Percentiles rank a stretch among this genome's conserved stretches.
Conservation (phyloP, 192 early-diverging fungal genomes). For the Entomortierella parvispora region DNA sequence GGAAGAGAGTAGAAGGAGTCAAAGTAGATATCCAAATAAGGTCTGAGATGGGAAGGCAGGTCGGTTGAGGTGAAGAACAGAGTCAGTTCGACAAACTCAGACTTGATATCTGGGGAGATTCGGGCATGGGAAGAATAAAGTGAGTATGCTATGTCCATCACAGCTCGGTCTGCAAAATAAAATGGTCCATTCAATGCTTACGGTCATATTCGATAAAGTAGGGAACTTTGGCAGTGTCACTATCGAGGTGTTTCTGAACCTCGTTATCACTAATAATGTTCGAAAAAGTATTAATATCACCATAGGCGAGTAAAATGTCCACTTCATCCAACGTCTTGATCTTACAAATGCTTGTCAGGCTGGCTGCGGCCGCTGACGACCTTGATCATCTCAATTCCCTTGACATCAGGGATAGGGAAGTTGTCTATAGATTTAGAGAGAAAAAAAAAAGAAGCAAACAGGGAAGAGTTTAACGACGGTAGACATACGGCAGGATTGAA, state of each 20-base stretch:
- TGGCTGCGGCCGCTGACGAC: constrained; percentile 58
- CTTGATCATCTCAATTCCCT: constrained; percentile 62
- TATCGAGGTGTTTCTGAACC: constrained; percentile 61
- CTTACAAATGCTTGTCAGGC: constrained; percentile 54
- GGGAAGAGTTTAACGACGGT: no score
- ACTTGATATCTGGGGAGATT: constrained; percentile 69
- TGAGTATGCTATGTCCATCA: no score
- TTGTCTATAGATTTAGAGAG: constrained; percentile 32
- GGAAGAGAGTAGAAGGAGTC: constrained; percentile 65
- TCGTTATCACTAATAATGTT: constrained; percentile 48
- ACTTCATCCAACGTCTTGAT: no score
- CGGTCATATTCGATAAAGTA: constrained; percentile 67
- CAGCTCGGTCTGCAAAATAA: no score
- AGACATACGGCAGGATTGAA: neutral
- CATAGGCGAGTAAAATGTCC: no score
- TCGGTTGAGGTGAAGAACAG: constrained; percentile 57
- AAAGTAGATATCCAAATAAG: constrained; percentile 64
- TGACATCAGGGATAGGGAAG: constrained; percentile 62
- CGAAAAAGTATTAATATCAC: no score
- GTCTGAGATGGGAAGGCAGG: constrained; percentile 57
- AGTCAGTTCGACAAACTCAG: constrained; percentile 60
- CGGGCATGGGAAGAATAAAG: no score
- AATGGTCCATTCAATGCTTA: constrained; percentile 20
- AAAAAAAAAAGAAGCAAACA: neutral
- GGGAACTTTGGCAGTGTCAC: constrained; percentile 56